A percentile compares a stretch with the other conserved stretches of the same genome.
Conservation (phyloP, 371 early-diverging fungal species). For the Apophysomyces sp. region DNA sequence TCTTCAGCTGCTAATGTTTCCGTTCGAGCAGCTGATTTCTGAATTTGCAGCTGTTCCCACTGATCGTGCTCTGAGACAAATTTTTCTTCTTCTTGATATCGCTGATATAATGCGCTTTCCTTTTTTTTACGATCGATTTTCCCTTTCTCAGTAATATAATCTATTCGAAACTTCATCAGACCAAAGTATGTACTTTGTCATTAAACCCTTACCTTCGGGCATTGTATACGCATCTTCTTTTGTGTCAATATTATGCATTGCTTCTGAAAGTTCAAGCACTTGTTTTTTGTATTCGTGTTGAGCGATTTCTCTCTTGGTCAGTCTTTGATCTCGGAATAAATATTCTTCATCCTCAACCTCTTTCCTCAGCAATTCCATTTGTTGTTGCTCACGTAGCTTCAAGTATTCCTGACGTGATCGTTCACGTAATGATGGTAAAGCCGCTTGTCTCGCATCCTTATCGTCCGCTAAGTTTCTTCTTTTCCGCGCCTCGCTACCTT, state of each 20-base stretch:
- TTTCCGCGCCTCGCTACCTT: conserved; percentile 65
- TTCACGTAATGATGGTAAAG: conserved; percentile 76
- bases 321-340: conserved; percentile 72
- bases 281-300: conserved; percentile 84
- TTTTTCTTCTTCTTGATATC: conserved; percentile 83
- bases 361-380: conserved; percentile 72
- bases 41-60: conserved; percentile 90
- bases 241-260: conserved; percentile 77
- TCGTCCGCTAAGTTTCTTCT: conserved; percentile 85
- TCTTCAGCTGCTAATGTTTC: conserved; percentile 41
- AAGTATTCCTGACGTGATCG: conserved; percentile 91
- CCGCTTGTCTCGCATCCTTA: conserved; percentile 59
- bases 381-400: conserved; percentile 82
- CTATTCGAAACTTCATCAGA: conserved; percentile 10
- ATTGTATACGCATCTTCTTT: conserved; percentile 85
- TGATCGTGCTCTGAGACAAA: conserved; percentile 92
- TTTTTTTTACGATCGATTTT: conserved; percentile 92
- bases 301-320: conserved; percentile 76
- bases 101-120: conserved; percentile 79
- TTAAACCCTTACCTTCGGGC: conserved; percentile 77
- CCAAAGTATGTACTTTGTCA: not conserved
- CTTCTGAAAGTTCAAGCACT: conserved; percentile 79
- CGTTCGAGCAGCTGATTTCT: conserved; percentile 57
- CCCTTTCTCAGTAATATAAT: conserved; percentile 92
- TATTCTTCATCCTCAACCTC: conserved; percentile 88